These are phyloP conservation scores for Fusarium pseudocircinatum DNA, from an alignment of 2,329 filamentous ascomycete genomes.

Conservation along the genomic window DNA sequence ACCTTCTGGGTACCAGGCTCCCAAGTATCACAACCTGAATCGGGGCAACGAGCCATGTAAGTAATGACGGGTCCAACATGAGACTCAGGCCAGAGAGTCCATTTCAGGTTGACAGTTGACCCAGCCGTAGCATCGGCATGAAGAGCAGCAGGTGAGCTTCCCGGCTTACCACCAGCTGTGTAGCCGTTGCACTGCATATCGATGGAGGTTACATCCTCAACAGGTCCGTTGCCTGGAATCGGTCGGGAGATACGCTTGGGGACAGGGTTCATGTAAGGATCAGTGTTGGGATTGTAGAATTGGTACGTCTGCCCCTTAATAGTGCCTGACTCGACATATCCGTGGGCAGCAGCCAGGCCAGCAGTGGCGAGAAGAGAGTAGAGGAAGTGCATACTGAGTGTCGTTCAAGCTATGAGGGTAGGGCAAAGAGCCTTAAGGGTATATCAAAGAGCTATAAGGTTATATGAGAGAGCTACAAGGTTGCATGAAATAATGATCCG, in stretches of 20 bases:
- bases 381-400: constrained; percentile 35
- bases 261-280: constrained; percentile 55
- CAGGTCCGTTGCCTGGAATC: constrained; percentile 67
- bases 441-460: not conserved
- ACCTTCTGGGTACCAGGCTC: constrained; percentile 59
- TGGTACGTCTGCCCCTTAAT: constrained; percentile 52
- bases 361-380: constrained; percentile 46
- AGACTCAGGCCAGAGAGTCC: constrained; percentile 62
- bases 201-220: constrained; percentile 60
- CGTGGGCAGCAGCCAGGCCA: constrained; percentile 58
- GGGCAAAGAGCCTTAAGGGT: not conserved
- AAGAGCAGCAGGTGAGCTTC: constrained; percentile 61
- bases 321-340: constrained; percentile 57
- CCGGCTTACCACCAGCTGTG: constrained; percentile 57
- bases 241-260: constrained; percentile 65
- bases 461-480: not conserved
- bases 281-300: constrained; percentile 52
- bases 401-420: not conserved
- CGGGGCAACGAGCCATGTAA: constrained; percentile 68
- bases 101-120: constrained; percentile 61
- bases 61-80: constrained; percentile 66
- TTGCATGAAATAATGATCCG: not conserved
- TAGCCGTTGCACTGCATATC: constrained; percentile 68
- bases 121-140: constrained; percentile 64
- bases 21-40: constrained; percentile 60